Evolutionary conservation across 768 basidiomycete genomes (phyloP).

Genomic region (Boletus rubroflammeus): DNA sequence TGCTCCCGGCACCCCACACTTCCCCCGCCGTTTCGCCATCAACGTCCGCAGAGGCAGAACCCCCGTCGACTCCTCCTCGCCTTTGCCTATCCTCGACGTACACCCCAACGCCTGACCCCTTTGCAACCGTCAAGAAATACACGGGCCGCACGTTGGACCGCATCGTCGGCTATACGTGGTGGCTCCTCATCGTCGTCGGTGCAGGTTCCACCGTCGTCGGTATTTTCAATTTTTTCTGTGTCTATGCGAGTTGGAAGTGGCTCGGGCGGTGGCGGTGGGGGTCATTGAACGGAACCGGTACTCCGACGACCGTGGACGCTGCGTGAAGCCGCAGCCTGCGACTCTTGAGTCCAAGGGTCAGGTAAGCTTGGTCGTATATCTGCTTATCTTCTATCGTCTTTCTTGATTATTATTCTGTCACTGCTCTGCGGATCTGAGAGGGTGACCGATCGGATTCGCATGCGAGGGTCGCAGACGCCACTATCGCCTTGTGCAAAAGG

Average conservation of each 20-base stretch:
- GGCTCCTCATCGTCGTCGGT: conserved; percentile 67
- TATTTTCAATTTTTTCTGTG: conserved; percentile 67
- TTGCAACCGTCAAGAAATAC: conserved; percentile 54
- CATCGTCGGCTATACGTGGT: conserved; percentile 77
- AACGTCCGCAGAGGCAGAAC: conserved; percentile 24
- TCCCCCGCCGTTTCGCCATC: conserved; percentile 17
- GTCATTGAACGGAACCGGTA: conserved; percentile 6
- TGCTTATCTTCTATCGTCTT: background rate
- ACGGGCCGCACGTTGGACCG: conserved; percentile 68
- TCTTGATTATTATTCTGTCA: background rate
- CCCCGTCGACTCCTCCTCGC: conserved; percentile 32
- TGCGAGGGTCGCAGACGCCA: background rate
- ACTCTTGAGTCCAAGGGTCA: background rate
- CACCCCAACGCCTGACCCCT: conserved; percentile 51
- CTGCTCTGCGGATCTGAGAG: background rate
- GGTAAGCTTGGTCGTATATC: background rate
- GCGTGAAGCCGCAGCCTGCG: conserved; percentile 9
- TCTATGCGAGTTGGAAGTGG: conserved; percentile 63
- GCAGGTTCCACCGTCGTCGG: conserved; percentile 72
- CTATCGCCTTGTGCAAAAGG: background rate
- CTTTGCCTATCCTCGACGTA: conserved; percentile 51
- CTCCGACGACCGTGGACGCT: conserved; percentile 4
- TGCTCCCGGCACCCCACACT: conserved; percentile 46
- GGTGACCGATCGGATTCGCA: background rate
- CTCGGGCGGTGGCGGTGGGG: conserved; percentile 37